Conservation (phyloP, 2,329 filamentous ascomycete species). For the Celoporthe dispersa region DNA sequence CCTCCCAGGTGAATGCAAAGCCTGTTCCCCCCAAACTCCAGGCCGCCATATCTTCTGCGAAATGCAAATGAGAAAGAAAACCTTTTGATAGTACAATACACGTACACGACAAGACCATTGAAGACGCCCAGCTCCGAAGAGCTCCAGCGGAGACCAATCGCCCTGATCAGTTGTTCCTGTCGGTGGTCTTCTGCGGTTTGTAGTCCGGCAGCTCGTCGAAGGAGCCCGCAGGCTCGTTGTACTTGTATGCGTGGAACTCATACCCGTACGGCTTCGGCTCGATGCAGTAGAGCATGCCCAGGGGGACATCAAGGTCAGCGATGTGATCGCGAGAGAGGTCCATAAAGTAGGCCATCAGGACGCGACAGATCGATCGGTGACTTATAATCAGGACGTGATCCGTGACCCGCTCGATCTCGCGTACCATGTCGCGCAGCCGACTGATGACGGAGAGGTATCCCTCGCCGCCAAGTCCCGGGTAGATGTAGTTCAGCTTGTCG, state of each 20-base stretch:
- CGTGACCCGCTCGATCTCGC: slow-evolving; percentile 95
- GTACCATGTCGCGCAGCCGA: slow-evolving; percentile 90
- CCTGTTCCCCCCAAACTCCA: neutral
- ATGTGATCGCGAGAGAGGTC: slow-evolving; percentile 89
- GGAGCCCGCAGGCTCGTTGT: slow-evolving; percentile 76
- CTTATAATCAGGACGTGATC: slow-evolving; percentile 93
- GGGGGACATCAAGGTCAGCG: slow-evolving; percentile 88
- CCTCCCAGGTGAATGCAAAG: neutral
- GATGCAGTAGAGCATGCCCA: slow-evolving; percentile 92
- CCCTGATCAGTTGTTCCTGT: slow-evolving; percentile 40
- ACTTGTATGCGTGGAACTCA: slow-evolving; percentile 94
- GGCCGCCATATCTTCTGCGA: neutral
- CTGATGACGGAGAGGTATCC: slow-evolving; percentile 98
- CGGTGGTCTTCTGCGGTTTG: slow-evolving; percentile 66
- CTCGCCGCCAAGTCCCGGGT: slow-evolving; percentile 93
- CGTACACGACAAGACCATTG: neutral
- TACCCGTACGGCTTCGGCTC: slow-evolving; percentile 98
- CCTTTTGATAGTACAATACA: slow-evolving; percentile 5
- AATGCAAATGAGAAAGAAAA: neutral
- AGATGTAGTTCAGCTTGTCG: slow-evolving; percentile 95
- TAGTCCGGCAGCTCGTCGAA: slow-evolving; percentile 90
- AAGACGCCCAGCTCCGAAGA: neutral
- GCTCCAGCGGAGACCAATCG: neutral
- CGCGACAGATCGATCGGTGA: slow-evolving; percentile 88
- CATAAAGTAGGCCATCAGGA: slow-evolving; percentile 95